Evolutionary conservation across 2,329 filamentous ascomycete genomes (phyloP), one percentile per base, ranked within the genome.

Genomic region (Myriosclerotinia curreyana): DNA sequence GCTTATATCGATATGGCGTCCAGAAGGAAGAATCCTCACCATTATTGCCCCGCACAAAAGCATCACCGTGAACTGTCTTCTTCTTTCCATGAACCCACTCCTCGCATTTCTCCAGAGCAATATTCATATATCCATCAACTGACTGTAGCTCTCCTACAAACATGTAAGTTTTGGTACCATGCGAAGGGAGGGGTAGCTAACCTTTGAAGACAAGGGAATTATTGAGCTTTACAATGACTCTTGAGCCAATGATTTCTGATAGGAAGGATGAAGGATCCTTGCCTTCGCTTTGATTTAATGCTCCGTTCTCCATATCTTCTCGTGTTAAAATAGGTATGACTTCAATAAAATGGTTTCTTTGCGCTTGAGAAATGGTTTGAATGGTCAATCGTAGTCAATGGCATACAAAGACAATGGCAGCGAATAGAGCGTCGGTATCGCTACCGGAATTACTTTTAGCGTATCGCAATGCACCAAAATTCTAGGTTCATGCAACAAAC

Each of bases 71-170:
- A 62, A 85, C 90, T 72, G 91, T 85, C 72, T 90, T 85, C 78
- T 94, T 86, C 69, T 87, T 85, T 50, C 93, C 94, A 74, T 96
- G 89, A 70, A 97, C 89, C 71, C 88, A 92, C 79, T 99, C 95
- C 69, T 91, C 88, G 25, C 92, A 96, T 79, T 96, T 95, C 78
- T 99, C 95, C 38, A 99, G 85, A 15, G 95, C 94, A 76, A 99
- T 97, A 79, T 99, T 99, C 95, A 99, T 99, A 79, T 98, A 99
- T 60, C 95, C 95, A 77, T 99, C 95, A 58, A 99, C 94, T 0
- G 93, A 96, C 76, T 98, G 93, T 46, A 98, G 84, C 76, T 97
- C 92, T 71, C 95, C 94, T 97, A 68, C 22, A 42, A 15, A 44
- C 14, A 4, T 40, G 22, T 60, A 25, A 51, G 62, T 7, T 46